Conservation (phyloP, 352 stramenopile species). For the Globisporangium parvum region DNA sequence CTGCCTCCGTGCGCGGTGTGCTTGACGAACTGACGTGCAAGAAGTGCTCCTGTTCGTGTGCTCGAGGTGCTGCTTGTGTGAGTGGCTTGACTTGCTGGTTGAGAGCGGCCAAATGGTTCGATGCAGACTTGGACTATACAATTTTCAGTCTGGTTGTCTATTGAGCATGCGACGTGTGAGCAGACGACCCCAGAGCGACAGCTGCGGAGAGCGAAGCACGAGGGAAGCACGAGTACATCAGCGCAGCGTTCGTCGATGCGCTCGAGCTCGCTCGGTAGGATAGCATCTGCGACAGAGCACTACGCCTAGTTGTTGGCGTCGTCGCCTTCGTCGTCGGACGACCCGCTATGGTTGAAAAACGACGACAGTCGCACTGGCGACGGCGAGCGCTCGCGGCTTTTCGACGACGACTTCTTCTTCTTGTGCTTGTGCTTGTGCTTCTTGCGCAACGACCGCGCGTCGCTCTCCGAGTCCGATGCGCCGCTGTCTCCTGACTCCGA, state of each 20-base stretch:
- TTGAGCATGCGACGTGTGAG: too few species aligned
- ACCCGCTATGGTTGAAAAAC: slow-evolving; percentile 78
- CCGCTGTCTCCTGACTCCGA: slow-evolving; percentile 13
- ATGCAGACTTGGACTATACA: too few species aligned
- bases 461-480: slow-evolving; percentile 22
- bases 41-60: too few species aligned
- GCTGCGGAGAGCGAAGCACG: too few species aligned
- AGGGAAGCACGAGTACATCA: too few species aligned
- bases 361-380: slow-evolving; percentile 83
- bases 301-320: not conserved
- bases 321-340: slow-evolving; percentile 9
- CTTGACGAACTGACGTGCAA: not conserved
- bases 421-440: slow-evolving; percentile 40
- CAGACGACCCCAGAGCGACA: too few species aligned
- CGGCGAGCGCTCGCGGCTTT: slow-evolving; percentile 30
- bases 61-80: too few species aligned
- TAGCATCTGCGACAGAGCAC: not conserved
- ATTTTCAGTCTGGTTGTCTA: too few species aligned
- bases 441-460: slow-evolving; percentile 23
- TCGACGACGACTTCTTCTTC: slow-evolving; percentile 60
- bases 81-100: too few species aligned
- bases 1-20: not conserved
- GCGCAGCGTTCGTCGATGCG: too few species aligned
- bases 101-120: too few species aligned
- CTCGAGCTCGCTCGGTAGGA: too few species aligned